Evolutionary conservation across 768 basidiomycete species (phyloP).

Genomic region (Lactarius hatsudake): DNA sequence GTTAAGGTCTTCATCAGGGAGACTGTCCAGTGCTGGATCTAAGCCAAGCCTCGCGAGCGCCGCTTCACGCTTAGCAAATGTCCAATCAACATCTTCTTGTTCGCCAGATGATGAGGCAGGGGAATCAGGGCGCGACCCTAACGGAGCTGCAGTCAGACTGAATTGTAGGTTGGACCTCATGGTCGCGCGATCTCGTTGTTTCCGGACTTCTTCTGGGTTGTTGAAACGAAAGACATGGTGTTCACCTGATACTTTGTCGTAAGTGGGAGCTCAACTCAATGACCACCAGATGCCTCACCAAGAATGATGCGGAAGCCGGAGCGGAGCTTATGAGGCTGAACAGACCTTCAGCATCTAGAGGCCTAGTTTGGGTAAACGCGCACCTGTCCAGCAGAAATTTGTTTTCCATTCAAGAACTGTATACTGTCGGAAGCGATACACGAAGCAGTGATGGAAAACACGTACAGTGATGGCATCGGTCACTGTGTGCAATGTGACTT

Average conservation of each 20-base stretch:
- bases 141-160: constrained; percentile 62
- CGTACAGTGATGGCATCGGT: constrained; percentile 80
- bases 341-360: constrained; percentile 8
- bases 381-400: constrained; percentile 75
- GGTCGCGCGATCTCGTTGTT: constrained; percentile 79
- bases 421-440: constrained; percentile 20
- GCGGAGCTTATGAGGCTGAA: constrained; percentile 73
- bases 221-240: constrained; percentile 98
- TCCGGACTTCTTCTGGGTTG: constrained; percentile 92
- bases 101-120: constrained; percentile 67
- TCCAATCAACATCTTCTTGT: constrained; percentile 87
- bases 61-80: constrained; percentile 93
- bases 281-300: constrained; percentile 46
- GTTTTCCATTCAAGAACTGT: constrained; percentile 93
- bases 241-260: constrained; percentile 55
- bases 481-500: constrained; percentile 77
- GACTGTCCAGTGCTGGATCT: constrained; percentile 86
- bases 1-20: constrained; percentile 93
- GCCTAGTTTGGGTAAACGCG: constrained; percentile 28
- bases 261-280: background rate
- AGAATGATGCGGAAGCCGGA: constrained; percentile 97
- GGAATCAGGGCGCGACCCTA: constrained; percentile 79
- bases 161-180: constrained; percentile 66
- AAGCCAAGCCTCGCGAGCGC: constrained; percentile 82
- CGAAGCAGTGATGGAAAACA: constrained; percentile 20